phyloP scores from a whole-genome alignment of 805 yeast genomes.

The Saccharomyces mikatae region DNA sequence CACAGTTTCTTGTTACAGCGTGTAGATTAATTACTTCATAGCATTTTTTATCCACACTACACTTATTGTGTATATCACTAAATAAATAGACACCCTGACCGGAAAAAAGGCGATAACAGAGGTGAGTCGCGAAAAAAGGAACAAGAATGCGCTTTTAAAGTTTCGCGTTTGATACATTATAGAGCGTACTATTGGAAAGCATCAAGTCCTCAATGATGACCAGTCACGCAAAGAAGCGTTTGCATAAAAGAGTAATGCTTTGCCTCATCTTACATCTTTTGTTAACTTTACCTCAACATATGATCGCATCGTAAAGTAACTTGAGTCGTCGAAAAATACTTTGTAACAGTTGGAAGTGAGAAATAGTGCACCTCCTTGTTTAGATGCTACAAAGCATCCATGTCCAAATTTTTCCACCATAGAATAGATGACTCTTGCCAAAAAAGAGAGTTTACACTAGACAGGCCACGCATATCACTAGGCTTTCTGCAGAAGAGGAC shows the following conservation, averaged over 20 bases:
- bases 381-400: not conserved
- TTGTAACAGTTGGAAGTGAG: not conserved
- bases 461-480: not conserved
- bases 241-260: not conserved
- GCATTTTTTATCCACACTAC: not conserved
- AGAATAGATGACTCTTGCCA: not conserved
- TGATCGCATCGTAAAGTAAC: not conserved
- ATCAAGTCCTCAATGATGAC: not conserved
- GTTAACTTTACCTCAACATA: not conserved
- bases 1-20: not conserved
- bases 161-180: not conserved
- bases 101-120: not conserved
- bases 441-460: not conserved
- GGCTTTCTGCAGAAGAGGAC: slow-evolving; percentile 1
- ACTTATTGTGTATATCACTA: not conserved
- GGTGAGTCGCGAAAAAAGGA: not conserved
- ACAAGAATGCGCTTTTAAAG: not conserved
- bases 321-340: not conserved
- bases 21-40: not conserved
- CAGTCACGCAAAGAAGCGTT: not conserved
- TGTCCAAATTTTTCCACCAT: not conserved
- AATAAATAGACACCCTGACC: not conserved
- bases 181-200: not conserved
- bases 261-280: not conserved
- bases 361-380: not conserved